These are phyloP conservation scores for Claviceps purpurea DNA, from an alignment of 2,329 filamentous ascomycete genomes.

Conservation along the genomic window DNA sequence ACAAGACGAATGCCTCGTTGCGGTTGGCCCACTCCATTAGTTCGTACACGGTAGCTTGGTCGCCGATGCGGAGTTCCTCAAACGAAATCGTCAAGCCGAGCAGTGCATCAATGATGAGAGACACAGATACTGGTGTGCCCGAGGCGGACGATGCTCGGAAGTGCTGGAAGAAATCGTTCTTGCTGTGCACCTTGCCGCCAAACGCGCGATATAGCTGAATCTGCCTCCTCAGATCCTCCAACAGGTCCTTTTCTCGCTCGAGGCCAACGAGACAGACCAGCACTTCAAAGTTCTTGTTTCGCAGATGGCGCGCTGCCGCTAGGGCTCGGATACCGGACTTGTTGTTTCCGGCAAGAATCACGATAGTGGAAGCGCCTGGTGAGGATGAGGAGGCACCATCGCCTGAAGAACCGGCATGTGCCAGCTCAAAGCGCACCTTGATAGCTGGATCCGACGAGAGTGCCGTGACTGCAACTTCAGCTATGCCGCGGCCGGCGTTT, in stretches of 20 bases:
- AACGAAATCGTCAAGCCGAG: conserved; percentile 80
- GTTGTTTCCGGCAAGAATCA: conserved; percentile 92
- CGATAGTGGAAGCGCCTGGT: conserved; percentile 29
- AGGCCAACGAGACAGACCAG: conserved; percentile 75
- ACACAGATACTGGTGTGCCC: conserved; percentile 41
- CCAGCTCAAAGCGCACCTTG: conserved; percentile 35
- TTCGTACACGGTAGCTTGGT: conserved; percentile 74
- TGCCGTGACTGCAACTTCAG: conserved; percentile 63
- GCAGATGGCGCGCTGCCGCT: conserved; percentile 73
- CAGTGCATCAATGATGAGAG: conserved; percentile 78
- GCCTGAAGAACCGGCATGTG: conserved; percentile 22
- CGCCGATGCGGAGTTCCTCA: conserved; percentile 70
- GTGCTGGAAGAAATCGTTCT: conserved; percentile 48
- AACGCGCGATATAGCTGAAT: conserved; percentile 73
- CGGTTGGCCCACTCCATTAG: conserved; percentile 91
- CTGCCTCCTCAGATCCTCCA: conserved; percentile 71
- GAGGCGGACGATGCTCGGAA: conserved; percentile 32
- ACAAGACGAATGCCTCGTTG: conserved; percentile 67
- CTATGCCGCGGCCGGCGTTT: conserved; percentile 78
- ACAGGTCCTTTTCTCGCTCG: conserved; percentile 66
- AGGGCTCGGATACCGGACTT: conserved; percentile 75
- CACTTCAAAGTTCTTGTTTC: conserved; percentile 69
- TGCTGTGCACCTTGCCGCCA: conserved; percentile 57
- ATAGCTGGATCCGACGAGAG: conserved; percentile 48
- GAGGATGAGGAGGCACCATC: conserved; percentile 11